Conservation (phyloP, 768 basidiomycete genomes). For the Russula vinacea region DNA sequence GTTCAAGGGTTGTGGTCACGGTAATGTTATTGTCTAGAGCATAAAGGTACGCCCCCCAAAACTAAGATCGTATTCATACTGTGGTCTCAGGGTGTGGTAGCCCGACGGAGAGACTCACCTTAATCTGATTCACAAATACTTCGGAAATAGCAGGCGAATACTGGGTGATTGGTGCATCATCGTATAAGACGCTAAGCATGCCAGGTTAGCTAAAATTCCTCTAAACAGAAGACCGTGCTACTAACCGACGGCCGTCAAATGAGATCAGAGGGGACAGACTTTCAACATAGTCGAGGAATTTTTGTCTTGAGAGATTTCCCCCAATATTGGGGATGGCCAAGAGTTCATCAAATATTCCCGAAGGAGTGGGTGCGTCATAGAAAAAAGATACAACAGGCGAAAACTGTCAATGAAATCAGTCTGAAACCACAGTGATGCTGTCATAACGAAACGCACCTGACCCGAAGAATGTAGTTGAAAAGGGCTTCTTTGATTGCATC, state of each 20-base stretch:
- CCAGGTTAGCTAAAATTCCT: neutral
- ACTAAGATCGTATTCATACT: neutral
- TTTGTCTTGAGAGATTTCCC: constrained; percentile 1
- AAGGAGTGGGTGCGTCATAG: constrained; percentile 29
- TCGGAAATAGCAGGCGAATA: constrained; percentile 10
- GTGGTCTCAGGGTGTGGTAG: neutral
- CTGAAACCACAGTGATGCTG: neutral
- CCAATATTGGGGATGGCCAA: constrained; percentile 15
- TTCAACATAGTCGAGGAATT: constrained; percentile 24
- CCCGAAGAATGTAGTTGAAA: constrained; percentile 7
- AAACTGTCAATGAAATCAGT: neutral
- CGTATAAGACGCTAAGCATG: neutral
- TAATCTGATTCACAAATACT: neutral
- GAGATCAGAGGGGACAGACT: no score
- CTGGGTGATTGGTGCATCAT: neutral
- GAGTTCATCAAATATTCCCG: constrained; percentile 28
- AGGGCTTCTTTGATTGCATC: constrained; percentile 6
- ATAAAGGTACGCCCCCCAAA: neutral
- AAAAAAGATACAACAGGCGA: neutral
- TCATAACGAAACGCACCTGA: neutral
- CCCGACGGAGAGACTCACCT: neutral
- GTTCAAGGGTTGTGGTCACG: neutral
- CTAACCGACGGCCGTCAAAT: neutral
- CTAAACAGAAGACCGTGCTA: neutral
- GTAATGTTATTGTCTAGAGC: neutral